phyloP scores from a whole-genome alignment of 169 alveolate species.

The Cryptosporidium meleagridis region DNA sequence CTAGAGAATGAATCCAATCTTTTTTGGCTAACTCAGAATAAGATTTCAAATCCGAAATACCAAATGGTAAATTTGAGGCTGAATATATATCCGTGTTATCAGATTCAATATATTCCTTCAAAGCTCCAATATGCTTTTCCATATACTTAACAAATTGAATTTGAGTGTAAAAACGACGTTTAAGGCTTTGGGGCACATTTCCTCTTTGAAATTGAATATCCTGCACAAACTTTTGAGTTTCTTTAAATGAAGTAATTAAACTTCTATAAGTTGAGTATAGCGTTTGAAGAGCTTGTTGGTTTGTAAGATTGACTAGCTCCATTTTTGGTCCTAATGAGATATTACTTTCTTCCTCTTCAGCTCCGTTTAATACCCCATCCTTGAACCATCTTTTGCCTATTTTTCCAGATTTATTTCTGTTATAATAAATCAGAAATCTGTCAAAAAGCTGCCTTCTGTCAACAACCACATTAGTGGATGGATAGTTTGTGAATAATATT shows the following conservation, averaged over 20 bases:
- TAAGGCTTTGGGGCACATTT: slow-evolving; percentile 43
- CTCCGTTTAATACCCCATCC: slow-evolving; percentile 14
- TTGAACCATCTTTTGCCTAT: slow-evolving; percentile 8
- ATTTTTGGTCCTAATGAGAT: background rate
- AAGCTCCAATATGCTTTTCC: slow-evolving; percentile 73
- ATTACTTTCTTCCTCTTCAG: slow-evolving; percentile 24
- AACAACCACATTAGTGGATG: slow-evolving; percentile 3
- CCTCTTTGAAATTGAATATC: slow-evolving; percentile 55
- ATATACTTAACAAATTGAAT: slow-evolving; percentile 60
- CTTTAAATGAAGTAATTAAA: slow-evolving; percentile 57
- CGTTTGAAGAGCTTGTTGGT: slow-evolving; percentile 64
- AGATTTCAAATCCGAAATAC: slow-evolving; percentile 27
- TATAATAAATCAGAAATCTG: slow-evolving; percentile 31
- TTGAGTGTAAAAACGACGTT: slow-evolving; percentile 44
- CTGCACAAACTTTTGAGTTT: slow-evolving; percentile 49
- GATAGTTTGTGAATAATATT: slow-evolving; percentile 48
- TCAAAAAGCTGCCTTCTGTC: slow-evolving; percentile 52
- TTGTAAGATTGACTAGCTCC: slow-evolving; percentile 52
- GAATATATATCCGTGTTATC: slow-evolving; percentile 49
- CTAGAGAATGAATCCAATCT: slow-evolving; percentile 34
- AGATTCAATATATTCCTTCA: slow-evolving; percentile 18
- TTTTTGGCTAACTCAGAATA: slow-evolving; percentile 23
- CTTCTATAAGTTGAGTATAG: slow-evolving; percentile 53
- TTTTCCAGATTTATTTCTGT: background rate
- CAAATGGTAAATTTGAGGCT: slow-evolving; percentile 35